These are phyloP conservation scores for Elaphomyces granulatus DNA, from an alignment of 495 filamentous ascomycete species.

Conservation along the genomic window DNA sequence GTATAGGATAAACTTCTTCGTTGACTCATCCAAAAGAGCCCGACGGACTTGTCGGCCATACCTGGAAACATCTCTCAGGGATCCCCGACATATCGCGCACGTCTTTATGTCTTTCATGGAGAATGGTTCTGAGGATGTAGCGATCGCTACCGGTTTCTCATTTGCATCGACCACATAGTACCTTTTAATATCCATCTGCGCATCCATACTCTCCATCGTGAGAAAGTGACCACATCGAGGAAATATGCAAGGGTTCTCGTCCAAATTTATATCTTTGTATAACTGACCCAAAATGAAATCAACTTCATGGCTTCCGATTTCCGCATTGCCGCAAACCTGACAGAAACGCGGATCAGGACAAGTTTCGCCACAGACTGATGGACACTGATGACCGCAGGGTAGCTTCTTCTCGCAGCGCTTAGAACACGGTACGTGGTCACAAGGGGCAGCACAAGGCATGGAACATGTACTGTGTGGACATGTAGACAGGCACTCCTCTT, in stretches of 20 bases:
- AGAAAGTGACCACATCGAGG: conserved; percentile 49
- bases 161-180: conserved; percentile 27
- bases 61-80: conserved; percentile 7
- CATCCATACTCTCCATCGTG: conserved; percentile 42
- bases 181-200: conserved; percentile 38
- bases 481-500: conserved; percentile 36
- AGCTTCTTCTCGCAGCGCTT: conserved; percentile 40
- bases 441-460: conserved; percentile 46
- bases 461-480: conserved; percentile 44
- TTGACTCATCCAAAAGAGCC: conserved; percentile 7
- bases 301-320: conserved; percentile 16
- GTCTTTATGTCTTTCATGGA: conserved; percentile 30
- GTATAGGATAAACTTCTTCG: conserved; percentile 16
- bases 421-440: conserved; percentile 45
- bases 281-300: conserved; percentile 35
- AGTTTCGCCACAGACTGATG: conserved; percentile 44
- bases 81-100: conserved; percentile 8
- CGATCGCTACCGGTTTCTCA: not conserved
- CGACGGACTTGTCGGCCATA: conserved; percentile 7
- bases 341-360: conserved; percentile 41
- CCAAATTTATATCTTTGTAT: conserved; percentile 38
- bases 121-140: conserved; percentile 16
- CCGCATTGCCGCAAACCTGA: conserved; percentile 30
- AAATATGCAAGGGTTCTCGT: conserved; percentile 40
- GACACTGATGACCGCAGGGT: conserved; percentile 48